Evolutionary conservation across 179 eudicot genomes (phyloP), one percentile per base, ranked within the genome.

Genomic region (Dionaea muscipula): DNA sequence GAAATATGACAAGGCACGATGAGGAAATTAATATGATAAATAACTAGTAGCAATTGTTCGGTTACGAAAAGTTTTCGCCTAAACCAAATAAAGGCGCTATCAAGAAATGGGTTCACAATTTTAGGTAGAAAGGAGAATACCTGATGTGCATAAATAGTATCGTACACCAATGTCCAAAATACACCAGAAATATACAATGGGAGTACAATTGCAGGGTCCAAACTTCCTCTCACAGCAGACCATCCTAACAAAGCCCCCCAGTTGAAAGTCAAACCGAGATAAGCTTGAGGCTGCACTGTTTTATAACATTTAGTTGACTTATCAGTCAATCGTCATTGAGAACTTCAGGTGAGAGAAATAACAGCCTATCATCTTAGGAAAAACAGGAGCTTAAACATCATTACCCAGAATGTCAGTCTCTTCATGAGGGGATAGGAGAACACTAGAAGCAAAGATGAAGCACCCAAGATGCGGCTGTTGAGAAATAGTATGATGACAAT

Each of bases 161-260:
- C 98, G 61, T 87, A 91, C 31, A 87, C 86, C 68, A 87, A 80
- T 17, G 98, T 91, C 98, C 98, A 91, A 69, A 66, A 86, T 47
- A 91, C 81, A 61, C 98, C 98, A 65, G 95, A 87, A 37, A 75
- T 26, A 63, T 91, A 91, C 62, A 91, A 72, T n/a, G 98, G 98
- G 44, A 86, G 39, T 36, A 91, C 84, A 43, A 91, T 57, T 16
- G 59, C 66, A 58, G 91, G 90, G 67, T 91, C 95, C 65, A 91
- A 67, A 59, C 80, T 82, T 72, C 91, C 95, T 72, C 75, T 73
- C 53, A 91, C 60, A 24, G 98, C 98, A 68, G 95, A 78, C 98
- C 98, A 91, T 59, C 98, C 98, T 49, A 91, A 61, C 64, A 91
- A 77, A 45, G 98, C 98, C 65, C 98, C 97, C 98, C 94, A 91